Conservation (phyloP, 2,329 filamentous ascomycete genomes). For the Pezicula radicicola region DNA sequence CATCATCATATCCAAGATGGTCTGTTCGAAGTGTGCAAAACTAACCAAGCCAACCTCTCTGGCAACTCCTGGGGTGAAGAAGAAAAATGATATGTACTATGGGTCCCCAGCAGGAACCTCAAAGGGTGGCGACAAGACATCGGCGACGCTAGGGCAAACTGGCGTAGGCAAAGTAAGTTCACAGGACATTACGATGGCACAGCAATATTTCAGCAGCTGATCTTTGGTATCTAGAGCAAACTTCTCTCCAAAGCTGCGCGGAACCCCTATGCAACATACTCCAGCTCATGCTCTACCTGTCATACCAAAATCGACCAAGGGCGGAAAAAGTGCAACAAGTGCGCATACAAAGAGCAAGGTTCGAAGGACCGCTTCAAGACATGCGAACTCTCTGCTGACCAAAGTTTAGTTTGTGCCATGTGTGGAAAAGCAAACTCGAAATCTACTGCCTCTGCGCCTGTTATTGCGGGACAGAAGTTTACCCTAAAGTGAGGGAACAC, state of each 20-base stretch:
- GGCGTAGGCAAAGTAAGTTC: conserved; percentile 55
- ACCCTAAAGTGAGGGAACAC: conserved; percentile 48
- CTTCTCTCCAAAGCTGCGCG: conserved; percentile 61
- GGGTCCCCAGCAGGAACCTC: conserved; percentile 46
- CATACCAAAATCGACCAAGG: conserved; percentile 63
- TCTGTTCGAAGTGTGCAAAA: conserved; percentile 63
- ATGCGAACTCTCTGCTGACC: conserved; percentile 7
- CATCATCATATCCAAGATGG: conserved; percentile 42
- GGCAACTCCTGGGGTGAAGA: conserved; percentile 63
- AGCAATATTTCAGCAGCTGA: neutral
- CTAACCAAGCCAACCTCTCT: conserved; percentile 56
- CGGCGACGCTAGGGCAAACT: conserved; percentile 53
- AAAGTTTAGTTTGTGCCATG: conserved; percentile 52
- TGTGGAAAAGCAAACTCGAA: conserved; percentile 59
- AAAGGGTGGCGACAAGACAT: conserved; percentile 37
- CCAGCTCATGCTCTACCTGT: conserved; percentile 58
- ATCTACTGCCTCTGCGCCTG: conserved; percentile 45
- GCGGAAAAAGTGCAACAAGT: conserved; percentile 57
- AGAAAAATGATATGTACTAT: conserved; percentile 65
- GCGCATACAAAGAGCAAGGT: conserved; percentile 57
- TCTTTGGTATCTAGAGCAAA: conserved; percentile 49
- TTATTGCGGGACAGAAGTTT: conserved; percentile 59
- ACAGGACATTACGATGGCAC: neutral
- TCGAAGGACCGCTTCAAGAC: no score
- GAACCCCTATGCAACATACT: conserved; percentile 63